Conservation (phyloP, 306 rosid genomes). For the Gastrolobium bilobum region DNA sequence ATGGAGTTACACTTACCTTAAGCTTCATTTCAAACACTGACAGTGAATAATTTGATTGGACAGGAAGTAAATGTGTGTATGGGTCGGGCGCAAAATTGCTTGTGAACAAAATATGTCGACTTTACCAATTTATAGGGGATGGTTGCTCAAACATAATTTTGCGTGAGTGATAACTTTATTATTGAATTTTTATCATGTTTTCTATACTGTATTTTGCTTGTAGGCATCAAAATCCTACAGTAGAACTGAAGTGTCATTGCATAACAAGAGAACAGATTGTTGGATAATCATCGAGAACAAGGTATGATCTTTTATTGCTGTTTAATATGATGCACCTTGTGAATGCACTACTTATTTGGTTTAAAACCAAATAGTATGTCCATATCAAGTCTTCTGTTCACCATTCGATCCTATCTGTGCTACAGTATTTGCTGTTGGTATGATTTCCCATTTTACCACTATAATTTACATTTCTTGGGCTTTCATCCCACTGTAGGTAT, state of each 20-base stretch:
- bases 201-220: slow-evolving; percentile 45
- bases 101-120: slow-evolving; percentile 6
- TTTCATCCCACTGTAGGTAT: slow-evolving; percentile 65
- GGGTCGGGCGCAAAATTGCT: neutral
- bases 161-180: neutral
- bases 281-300: slow-evolving; percentile 94
- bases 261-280: slow-evolving; percentile 87
- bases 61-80: neutral
- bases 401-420: slow-evolving; percentile 34
- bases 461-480: slow-evolving; percentile 7
- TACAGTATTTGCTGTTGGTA: slow-evolving; percentile 33
- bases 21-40: slow-evolving; percentile 10
- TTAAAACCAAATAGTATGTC: slow-evolving; percentile 33
- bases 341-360: slow-evolving; percentile 24
- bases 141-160: neutral
- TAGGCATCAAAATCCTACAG: slow-evolving; percentile 70
- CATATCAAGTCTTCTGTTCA: slow-evolving; percentile 6
- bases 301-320: slow-evolving; percentile 56
- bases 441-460: slow-evolving; percentile 17
- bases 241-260: slow-evolving; percentile 74
- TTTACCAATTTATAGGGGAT: neutral
- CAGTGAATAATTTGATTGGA: slow-evolving; percentile 30
- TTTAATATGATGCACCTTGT: slow-evolving; percentile 8
- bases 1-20: slow-evolving; percentile 23
- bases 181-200: neutral